Evolutionary conservation across 352 stramenopile species (phyloP), one percentile per base, ranked within the genome.

Genomic region (Globisporangium splendens): DNA sequence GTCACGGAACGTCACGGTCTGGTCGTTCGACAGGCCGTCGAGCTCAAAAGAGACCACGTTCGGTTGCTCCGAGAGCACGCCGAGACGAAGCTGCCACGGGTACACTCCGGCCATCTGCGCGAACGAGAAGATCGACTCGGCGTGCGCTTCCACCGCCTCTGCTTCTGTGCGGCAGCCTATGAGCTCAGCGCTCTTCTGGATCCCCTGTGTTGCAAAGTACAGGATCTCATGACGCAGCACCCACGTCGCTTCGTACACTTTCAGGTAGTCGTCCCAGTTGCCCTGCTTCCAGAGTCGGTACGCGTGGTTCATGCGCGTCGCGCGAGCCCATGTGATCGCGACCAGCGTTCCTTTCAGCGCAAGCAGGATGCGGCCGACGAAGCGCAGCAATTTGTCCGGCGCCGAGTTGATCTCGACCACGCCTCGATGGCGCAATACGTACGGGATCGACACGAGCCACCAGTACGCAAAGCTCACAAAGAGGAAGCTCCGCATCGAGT

Each of bases 231-330:
- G 79, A 24, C 86, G 78, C 44, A 93, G 61, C 21, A 95, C 79
- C 86, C 86, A 95, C 24, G 83, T 88, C 6, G 84, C 83, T 42
- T 93, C 86, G 60, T 95, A 87, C 21, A 91, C 71, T 54, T 93
- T 91, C 38, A 95, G 80, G 59, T 93, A 92, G 54, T 89, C 79
- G 58, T 95, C 86, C 83, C 85, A 95, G 44, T 89, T 88, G 7
- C 77, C 82, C 47, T 87, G 73, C 22, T 77, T 75, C 86, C 86
- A 95, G 22, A 95, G 60, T 42, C 73, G 69, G 60, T 86, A 91
- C 17, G 84, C 87, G 44, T 74, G 79, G 4, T 72, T 56, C 13
- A 88, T 70, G 14, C 75, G 70, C 63, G 88, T 89, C 39, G 86
- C 73, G 28, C 79, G 75, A 2, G 73, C 73, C 81, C 85, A 95